A percentile compares a stretch with the other conserved stretches of the same genome.
Evolutionary conservation across 164 flowering plant species (phyloP).

Genomic region (Stephania japonica): DNA sequence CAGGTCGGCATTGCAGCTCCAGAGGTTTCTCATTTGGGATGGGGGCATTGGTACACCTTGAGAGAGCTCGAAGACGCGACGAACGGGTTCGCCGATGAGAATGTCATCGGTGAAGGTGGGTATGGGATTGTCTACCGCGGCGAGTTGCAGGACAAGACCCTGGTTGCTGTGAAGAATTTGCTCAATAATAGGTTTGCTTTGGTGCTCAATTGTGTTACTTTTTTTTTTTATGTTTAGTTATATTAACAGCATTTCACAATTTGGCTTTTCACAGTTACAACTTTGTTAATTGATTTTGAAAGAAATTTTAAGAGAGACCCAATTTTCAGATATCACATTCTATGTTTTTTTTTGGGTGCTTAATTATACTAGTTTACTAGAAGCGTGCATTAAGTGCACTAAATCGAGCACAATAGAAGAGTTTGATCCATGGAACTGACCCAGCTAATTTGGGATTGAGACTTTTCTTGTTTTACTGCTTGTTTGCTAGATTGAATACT

Average conservation of each 20-base stretch:
- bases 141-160: conserved; percentile 35
- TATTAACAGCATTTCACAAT: not conserved
- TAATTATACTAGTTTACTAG: not conserved
- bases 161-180: conserved; percentile 69
- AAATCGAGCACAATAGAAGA: no score
- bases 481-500: not conserved
- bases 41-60: conserved; percentile 81
- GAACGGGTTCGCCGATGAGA: conserved; percentile 46
- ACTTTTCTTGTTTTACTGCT: not conserved
- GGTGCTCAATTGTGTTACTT: not conserved
- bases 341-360: not conserved
- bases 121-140: conserved; percentile 77
- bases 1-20: conserved; percentile 35
- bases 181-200: conserved; percentile 54
- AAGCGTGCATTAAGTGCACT: no score
- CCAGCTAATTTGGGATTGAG: no score
- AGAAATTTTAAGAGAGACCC: not conserved
- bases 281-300: not conserved
- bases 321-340: not conserved
- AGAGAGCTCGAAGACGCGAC: conserved; percentile 67
- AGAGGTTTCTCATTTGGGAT: conserved; percentile 73
- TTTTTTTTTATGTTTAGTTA: no score
- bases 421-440: no score
- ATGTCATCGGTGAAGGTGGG: conserved; percentile 76
- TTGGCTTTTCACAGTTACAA: not conserved